A percentile compares a stretch with the other conserved stretches of the same genome.
phyloP scores from a whole-genome alignment of 306 rosid species.

The Prunus mongolica region DNA sequence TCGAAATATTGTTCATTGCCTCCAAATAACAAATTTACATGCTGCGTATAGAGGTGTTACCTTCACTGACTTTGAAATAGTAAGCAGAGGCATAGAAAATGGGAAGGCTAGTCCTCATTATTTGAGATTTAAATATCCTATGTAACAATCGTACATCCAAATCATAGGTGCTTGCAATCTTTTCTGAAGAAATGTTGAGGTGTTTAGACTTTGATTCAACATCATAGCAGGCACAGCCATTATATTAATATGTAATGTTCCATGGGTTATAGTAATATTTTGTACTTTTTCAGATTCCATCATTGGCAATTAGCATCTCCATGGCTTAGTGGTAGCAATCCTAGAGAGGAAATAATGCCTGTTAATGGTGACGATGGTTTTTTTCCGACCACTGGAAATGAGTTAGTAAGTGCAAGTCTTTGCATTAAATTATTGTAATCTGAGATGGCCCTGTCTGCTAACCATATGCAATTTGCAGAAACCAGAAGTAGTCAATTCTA shows the following conservation, averaged over 20 bases:
- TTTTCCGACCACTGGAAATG: conserved; percentile 85
- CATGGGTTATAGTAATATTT: conserved; percentile 12
- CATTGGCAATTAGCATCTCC: conserved; percentile 77
- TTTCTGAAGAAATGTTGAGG: background rate
- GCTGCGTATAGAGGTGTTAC: background rate
- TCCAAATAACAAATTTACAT: background rate
- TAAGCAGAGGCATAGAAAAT: background rate
- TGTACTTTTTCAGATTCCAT: conserved; percentile 42
- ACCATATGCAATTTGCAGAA: conserved; percentile 47
- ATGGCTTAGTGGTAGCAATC: conserved; percentile 65
- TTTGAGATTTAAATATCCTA: background rate
- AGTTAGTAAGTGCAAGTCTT: conserved; percentile 40
- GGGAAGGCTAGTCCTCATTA: background rate
- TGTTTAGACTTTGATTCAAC: background rate
- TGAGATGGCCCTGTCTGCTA: conserved; percentile 27
- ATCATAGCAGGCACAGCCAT: background rate
- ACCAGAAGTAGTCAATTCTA: conserved; percentile 82
- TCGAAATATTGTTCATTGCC: background rate
- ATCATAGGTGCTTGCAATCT: background rate
- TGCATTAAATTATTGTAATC: conserved; percentile 8
- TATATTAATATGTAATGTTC: background rate
- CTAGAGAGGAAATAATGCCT: conserved; percentile 79
- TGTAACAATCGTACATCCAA: background rate
- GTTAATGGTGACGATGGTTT: conserved; percentile 81
- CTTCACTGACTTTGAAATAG: background rate